phyloP scores from a whole-genome alignment of 2,329 filamentous ascomycete genomes.

The Parafenestella ontariensis region DNA sequence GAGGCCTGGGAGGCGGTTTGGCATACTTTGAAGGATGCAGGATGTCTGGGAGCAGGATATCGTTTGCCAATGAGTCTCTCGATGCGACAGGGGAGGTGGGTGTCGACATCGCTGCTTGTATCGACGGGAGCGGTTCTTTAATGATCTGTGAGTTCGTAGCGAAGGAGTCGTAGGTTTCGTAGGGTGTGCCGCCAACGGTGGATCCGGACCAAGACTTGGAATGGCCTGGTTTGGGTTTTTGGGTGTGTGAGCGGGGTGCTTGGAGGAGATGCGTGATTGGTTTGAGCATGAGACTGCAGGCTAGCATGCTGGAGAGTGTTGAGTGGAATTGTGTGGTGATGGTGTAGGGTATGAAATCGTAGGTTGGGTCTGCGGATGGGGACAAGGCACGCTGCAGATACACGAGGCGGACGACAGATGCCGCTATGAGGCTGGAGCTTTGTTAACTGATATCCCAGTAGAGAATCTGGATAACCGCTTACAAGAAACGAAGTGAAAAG shows the following conservation, averaged over 20 bases:
- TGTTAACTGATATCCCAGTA: not conserved
- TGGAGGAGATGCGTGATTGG: constrained; percentile 20
- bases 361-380: constrained; percentile 18
- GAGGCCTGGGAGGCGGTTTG: constrained; percentile 24
- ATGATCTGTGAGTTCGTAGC: constrained; percentile 8
- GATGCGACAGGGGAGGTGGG: constrained; percentile 7
- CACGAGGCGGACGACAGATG: constrained; percentile 29
- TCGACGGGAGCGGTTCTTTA: constrained; percentile 18
- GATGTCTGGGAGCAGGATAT: constrained; percentile 21
- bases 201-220: constrained; percentile 27
- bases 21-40: constrained; percentile 8
- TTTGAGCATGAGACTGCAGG: constrained; percentile 29
- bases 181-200: constrained; percentile 30
- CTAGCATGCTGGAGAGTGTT: constrained; percentile 29
- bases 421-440: constrained; percentile 22
- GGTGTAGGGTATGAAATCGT: constrained; percentile 28
- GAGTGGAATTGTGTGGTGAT: constrained; percentile 33
- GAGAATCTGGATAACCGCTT: not conserved
- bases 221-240: constrained; percentile 8
- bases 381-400: constrained; percentile 21
- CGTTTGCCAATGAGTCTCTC: constrained; percentile 2
- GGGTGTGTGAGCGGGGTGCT: constrained; percentile 8
- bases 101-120: constrained; percentile 27
- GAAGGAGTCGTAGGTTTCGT: constrained; percentile 17
- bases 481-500: constrained; percentile 31